Percentiles rank a stretch among this genome's conserved stretches.
Evolutionary conservation across 1,284 basidiomycete genomes (phyloP).

Genomic region (Leccinum fuscescens): DNA sequence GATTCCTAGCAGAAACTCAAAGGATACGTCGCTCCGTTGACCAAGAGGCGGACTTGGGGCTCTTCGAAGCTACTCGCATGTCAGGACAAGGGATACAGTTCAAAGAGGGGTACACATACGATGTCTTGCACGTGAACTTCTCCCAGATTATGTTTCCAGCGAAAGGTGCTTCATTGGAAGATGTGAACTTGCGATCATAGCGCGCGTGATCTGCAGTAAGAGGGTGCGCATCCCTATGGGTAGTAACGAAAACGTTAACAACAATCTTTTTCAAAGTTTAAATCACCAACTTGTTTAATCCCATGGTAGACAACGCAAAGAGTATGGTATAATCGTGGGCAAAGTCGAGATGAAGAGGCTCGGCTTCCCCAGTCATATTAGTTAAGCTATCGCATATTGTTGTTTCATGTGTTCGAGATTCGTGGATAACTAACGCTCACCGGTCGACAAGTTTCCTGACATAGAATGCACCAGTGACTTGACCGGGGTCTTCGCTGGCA

Average conservation of each 20-base stretch:
- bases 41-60: conserved; percentile 43
- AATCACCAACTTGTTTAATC: conserved; percentile 38
- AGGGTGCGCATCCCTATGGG: conserved; percentile 32
- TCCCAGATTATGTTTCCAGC: conserved; percentile 49
- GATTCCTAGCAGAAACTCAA: conserved; percentile 34
- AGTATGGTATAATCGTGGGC: conserved; percentile 47
- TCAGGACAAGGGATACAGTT: neutral
- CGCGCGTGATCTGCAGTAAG: conserved; percentile 33
- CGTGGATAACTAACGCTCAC: conserved; percentile 15
- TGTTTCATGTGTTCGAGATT: neutral
- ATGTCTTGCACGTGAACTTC: conserved; percentile 41
- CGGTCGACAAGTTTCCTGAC: conserved; percentile 33
- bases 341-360: conserved; percentile 45
- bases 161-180: conserved; percentile 44
- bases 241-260: neutral
- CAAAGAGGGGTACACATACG: conserved; percentile 20
- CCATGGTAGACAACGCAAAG: conserved; percentile 42
- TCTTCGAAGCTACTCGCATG: conserved; percentile 16
- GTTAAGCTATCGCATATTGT: conserved; percentile 32
- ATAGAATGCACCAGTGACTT: conserved; percentile 41
- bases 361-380: conserved; percentile 34
- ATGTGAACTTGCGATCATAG: conserved; percentile 38
- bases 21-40: conserved; percentile 44
- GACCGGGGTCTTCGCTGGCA: conserved; percentile 37
- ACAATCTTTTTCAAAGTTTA: neutral